phyloP scores from a whole-genome alignment of 2,329 filamentous ascomycete species.

The Penicillium rolfsii region DNA sequence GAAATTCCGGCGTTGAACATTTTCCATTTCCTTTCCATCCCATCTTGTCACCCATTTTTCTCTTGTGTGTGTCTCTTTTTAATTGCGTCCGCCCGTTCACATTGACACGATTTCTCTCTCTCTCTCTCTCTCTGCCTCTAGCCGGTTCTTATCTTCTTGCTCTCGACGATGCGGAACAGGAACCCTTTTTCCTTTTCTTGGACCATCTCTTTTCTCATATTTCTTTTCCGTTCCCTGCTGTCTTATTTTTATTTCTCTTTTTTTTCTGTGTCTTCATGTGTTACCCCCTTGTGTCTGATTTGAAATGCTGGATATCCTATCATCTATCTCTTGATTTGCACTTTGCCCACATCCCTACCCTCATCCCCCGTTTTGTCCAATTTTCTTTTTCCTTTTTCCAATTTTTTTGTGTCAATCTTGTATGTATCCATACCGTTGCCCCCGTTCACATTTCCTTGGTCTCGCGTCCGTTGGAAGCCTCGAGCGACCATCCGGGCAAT shows the following conservation, averaged over 20 bases:
- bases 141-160: slow-evolving; percentile 31
- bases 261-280: slow-evolving; percentile 17
- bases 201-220: slow-evolving; percentile 34
- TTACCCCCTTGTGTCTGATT: slow-evolving; percentile 29
- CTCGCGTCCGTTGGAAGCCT: slow-evolving; percentile 33
- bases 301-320: slow-evolving; percentile 46
- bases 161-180: slow-evolving; percentile 32
- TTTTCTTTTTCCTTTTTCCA: neutral
- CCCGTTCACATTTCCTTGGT: slow-evolving; percentile 32
- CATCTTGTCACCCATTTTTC: slow-evolving; percentile 29
- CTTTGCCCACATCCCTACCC: slow-evolving; percentile 22
- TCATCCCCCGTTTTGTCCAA: neutral
- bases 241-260: slow-evolving; percentile 22
- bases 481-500: slow-evolving; percentile 29
- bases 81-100: slow-evolving; percentile 31
- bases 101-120: slow-evolving; percentile 35
- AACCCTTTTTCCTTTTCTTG: slow-evolving; percentile 23
- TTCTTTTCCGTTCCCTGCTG: slow-evolving; percentile 32
- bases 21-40: slow-evolving; percentile 16
- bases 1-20: slow-evolving; percentile 32
- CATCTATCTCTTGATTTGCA: slow-evolving; percentile 39
- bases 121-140: slow-evolving; percentile 12
- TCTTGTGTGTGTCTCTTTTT: slow-evolving; percentile 29
- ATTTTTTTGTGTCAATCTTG: slow-evolving; percentile 32
- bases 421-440: slow-evolving; percentile 40